Evolutionary conservation across 306 rosid genomes (phyloP).

Genomic region (Rosa persica): DNA sequence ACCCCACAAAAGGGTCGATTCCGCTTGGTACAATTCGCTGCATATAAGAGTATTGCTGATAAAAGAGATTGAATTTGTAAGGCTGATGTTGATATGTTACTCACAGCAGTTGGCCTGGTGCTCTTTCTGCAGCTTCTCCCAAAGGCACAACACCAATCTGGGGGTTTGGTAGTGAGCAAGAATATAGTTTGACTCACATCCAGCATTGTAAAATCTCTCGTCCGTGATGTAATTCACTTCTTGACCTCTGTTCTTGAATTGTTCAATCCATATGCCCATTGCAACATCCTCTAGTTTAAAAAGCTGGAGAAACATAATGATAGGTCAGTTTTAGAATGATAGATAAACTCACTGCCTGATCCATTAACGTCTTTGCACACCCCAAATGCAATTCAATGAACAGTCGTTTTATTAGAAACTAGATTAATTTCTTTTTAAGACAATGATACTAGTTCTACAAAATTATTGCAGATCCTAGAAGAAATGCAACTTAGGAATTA

Average conservation of each 20-base stretch:
- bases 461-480: background rate
- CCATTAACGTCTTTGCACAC: background rate
- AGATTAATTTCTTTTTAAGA: background rate
- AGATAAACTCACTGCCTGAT: background rate
- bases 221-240: conserved; percentile 68
- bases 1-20: background rate
- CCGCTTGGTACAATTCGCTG: background rate
- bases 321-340: background rate
- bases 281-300: conserved; percentile 98
- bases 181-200: conserved; percentile 71
- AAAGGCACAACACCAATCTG: conserved; percentile 78
- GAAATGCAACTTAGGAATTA: background rate
- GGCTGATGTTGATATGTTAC: conserved; percentile 33
- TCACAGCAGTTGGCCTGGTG: conserved; percentile 68
- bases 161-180: conserved; percentile 90
- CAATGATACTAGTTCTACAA: background rate
- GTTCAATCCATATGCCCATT: conserved; percentile 90
- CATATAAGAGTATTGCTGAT: background rate
- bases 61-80: background rate
- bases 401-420: background rate
- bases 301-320: conserved; percentile 43
- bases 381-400: background rate
- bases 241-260: conserved; percentile 57
- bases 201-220: conserved; percentile 79
- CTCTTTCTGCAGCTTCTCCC: conserved; percentile 85